Evolutionary conservation across 768 basidiomycete species (phyloP).

Genomic region (Coprinopsis cinerea): DNA sequence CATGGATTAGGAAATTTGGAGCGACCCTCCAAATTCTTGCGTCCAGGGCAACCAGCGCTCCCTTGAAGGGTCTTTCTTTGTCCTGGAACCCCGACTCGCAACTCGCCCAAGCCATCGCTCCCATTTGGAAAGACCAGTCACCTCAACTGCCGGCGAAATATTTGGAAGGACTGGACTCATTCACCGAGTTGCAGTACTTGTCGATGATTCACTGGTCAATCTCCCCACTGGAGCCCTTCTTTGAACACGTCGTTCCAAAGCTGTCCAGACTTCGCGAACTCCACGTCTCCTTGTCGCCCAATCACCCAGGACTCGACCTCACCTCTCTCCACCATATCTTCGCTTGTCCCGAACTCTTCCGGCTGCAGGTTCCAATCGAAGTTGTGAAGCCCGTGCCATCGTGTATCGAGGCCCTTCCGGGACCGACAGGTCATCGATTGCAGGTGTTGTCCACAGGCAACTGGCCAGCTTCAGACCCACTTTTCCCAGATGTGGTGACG

Average conservation of each 20-base stretch:
- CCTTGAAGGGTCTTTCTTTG: too few relatives aligned
- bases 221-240: not conserved
- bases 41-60: too few relatives aligned
- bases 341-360: not conserved
- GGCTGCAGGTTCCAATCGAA: not conserved
- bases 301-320: not conserved
- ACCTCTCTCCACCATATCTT: not conserved
- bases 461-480: not conserved
- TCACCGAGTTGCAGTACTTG: too few relatives aligned
- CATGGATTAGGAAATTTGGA: too few relatives aligned
- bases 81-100: too few relatives aligned
- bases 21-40: too few relatives aligned
- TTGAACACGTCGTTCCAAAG: not conserved
- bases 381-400: not conserved
- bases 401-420: not conserved
- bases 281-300: not conserved
- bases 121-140: too few relatives aligned
- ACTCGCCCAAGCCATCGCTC: too few relatives aligned
- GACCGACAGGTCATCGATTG: not conserved
- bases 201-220: not conserved
- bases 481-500: not conserved
- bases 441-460: not conserved
- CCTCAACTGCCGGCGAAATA: too few relatives aligned
- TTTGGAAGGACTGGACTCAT: too few relatives aligned
- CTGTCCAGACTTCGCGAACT: not conserved